Conservation (phyloP, 2,329 filamentous ascomycete genomes). For the Magnaporthiopsis poae region DNA sequence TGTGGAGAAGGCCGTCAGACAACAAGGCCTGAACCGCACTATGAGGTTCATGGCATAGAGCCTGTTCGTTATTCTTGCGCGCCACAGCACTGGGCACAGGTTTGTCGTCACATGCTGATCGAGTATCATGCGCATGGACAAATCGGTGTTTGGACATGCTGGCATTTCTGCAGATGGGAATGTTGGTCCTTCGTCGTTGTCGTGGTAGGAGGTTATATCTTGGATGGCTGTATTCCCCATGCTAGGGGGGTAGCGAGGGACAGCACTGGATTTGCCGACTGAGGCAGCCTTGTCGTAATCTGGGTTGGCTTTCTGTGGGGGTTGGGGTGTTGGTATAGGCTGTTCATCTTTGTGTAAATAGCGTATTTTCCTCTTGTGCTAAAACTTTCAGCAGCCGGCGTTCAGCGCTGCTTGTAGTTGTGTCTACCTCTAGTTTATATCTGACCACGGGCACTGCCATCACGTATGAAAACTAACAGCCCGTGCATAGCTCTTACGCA, state of each 20-base stretch:
- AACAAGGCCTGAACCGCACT: constrained; percentile 7
- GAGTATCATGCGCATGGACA: background rate
- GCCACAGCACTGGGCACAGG: too few species aligned
- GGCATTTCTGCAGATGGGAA: background rate
- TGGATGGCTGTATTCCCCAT: background rate
- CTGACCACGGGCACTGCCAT: too few species aligned
- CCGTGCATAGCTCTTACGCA: too few species aligned
- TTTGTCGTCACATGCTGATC: background rate
- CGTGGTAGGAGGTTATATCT: background rate
- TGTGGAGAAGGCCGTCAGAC: constrained; percentile 15
- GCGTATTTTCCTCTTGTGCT: background rate
- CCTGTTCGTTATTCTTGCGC: background rate
- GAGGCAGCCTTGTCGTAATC: background rate
- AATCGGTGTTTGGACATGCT: background rate
- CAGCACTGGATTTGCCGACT: background rate
- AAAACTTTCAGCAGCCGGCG: background rate
- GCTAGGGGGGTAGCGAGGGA: background rate
- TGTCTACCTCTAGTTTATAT: background rate
- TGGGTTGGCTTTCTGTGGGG: background rate
- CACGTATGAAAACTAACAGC: too few species aligned
- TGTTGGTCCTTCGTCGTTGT: background rate
- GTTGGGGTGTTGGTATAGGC: background rate
- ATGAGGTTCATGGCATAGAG: constrained; percentile 8
- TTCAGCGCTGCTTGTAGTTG: background rate
- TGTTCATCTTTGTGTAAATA: background rate